Evolutionary conservation across 768 basidiomycete genomes (phyloP), one percentile per base, ranked within the genome.

Genomic region (Trametes punicea): DNA sequence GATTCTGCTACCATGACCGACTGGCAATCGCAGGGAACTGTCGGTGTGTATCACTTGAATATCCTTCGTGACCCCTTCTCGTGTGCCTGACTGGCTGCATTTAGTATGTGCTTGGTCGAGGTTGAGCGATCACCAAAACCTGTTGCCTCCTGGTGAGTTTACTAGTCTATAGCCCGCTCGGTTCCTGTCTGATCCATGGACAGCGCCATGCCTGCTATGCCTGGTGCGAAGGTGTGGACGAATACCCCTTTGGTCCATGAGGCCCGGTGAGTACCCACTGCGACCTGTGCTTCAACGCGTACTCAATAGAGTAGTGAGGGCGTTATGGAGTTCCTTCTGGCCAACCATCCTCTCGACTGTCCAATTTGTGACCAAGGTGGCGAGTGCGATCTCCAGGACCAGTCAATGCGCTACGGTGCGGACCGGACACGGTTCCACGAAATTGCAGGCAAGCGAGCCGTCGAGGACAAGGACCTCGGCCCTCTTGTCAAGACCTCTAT

Each of bases 321-420:
- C 47, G 96, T 98, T 57, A 98, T 99, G 97, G 97, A 98, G 69
- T 97, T 98, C 74, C 80, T 98, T 34, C 84, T 98, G 57, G 84
- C 96, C 56, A 98, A 99, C 73, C 97, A 99, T 67, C 97, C 97
- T 2, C 81, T 99, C 53, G 97, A 99, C 71, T 99, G 97, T 73
- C 97, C 97, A 20, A 90, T 98, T 61, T 99, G 97, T 66, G 97
- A 99, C 70, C 95, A 98, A 74, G 96, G 95, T 69, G 96, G 97
- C 55, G 95, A 98, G 80, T 99, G 95, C 71, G 95, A 98, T 70
- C 81, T 98, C 7, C 96, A 98, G 76, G 96, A 98, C 74, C 96
- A 98, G 72, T 96, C 96, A 13, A 98, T 98, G 94, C 88, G 96
- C 51, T 99, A 98, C 67, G 97, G 97, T 38, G 90, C 95, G 6